Conservation (phyloP, 495 filamentous ascomycete species). For the Platismatia glauca region DNA sequence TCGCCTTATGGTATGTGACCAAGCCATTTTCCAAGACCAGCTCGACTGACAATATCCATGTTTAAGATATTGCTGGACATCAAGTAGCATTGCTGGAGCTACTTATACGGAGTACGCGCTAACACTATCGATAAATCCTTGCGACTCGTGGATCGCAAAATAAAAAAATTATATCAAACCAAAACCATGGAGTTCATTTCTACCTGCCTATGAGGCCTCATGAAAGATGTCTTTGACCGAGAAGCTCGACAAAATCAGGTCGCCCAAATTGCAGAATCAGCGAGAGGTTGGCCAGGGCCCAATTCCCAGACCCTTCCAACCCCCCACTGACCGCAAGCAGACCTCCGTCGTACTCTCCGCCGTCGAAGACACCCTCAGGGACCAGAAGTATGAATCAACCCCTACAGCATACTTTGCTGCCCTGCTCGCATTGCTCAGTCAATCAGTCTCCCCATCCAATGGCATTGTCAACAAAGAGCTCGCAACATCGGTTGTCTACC, state of each 20-base stretch:
- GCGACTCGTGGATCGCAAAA: neutral
- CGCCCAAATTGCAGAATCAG: constrained; percentile 81
- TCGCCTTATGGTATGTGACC: too few relatives aligned
- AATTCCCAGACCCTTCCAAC: constrained; percentile 6
- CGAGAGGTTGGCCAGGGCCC: constrained; percentile 19
- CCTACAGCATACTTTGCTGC: constrained; percentile 94
- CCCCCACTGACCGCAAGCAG: constrained; percentile 38
- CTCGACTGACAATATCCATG: neutral
- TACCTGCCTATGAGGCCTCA: neutral
- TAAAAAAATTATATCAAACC: too few relatives aligned
- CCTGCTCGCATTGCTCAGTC: constrained; percentile 76
- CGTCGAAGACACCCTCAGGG: constrained; percentile 82
- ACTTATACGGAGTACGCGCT: too few relatives aligned
- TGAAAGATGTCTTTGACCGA: constrained; percentile 67
- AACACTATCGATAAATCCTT: constrained; percentile 7
- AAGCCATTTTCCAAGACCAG: neutral
- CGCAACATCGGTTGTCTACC: constrained; percentile 82
- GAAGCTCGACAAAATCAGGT: constrained; percentile 92
- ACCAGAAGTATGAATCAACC: constrained; percentile 71
- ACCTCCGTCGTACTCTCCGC: constrained; percentile 81
- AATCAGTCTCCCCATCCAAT: constrained; percentile 53
- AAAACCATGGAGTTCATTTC: neutral
- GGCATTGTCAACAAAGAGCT: constrained; percentile 73
- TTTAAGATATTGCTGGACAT: neutral
- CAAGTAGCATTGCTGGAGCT: neutral